Percentiles rank a stretch among this genome's conserved stretches.
Conservation (phyloP, 768 basidiomycete genomes). For the Tephrocybe sp. region DNA sequence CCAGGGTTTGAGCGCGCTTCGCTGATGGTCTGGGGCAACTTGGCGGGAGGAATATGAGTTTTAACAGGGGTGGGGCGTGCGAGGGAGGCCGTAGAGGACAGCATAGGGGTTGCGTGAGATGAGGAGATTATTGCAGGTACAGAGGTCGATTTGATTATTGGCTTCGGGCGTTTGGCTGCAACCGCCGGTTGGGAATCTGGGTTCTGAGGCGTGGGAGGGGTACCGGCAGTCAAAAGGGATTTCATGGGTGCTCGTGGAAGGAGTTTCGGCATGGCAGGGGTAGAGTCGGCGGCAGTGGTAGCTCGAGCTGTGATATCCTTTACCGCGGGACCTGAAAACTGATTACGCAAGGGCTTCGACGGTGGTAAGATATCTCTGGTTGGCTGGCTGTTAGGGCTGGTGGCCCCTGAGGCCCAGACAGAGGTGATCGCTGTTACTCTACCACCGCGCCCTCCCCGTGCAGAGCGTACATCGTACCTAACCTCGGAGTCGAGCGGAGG, state of each 20-base stretch:
- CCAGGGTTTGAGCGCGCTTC: slow-evolving; percentile 22
- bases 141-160: slow-evolving; percentile 58
- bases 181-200: slow-evolving; percentile 15
- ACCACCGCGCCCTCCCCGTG: slow-evolving; percentile 76
- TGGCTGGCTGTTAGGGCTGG: slow-evolving; percentile 1
- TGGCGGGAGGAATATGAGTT: slow-evolving; percentile 21
- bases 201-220: slow-evolving; percentile 11
- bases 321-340: not conserved
- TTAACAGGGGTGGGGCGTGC: slow-evolving; percentile 43
- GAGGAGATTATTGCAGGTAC: slow-evolving; percentile 71
- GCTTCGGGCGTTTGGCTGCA: slow-evolving; percentile 28
- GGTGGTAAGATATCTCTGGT: not conserved
- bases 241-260: slow-evolving; percentile 3
- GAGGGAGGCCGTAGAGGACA: slow-evolving; percentile 77
- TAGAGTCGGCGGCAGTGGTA: not conserved
- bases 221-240: slow-evolving; percentile 5
- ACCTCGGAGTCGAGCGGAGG: slow-evolving; percentile 46
- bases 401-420: slow-evolving; percentile 65
- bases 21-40: slow-evolving; percentile 35
- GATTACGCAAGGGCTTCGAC: slow-evolving; percentile 4
- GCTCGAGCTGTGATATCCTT: not conserved
- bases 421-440: slow-evolving; percentile 72
- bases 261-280: slow-evolving; percentile 2
- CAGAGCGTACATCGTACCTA: slow-evolving; percentile 75
- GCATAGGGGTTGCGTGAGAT: slow-evolving; percentile 68